Evolutionary conservation across 805 yeast genomes (phyloP).

Genomic region (Starmerella stellata): DNA sequence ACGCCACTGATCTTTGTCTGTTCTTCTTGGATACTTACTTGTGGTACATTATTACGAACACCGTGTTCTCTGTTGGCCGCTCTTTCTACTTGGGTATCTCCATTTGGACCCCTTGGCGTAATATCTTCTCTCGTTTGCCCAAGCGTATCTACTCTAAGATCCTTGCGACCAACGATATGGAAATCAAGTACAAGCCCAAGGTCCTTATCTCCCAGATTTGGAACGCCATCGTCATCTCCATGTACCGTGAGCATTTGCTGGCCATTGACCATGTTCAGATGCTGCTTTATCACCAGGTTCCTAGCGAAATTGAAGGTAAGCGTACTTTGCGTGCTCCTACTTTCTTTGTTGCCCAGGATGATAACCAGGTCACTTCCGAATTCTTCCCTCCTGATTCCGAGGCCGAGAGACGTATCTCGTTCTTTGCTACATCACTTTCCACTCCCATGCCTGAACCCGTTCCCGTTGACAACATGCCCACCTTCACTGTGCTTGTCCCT

Average conservation of each 20-base stretch:
- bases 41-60: constrained; percentile 95
- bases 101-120: constrained; percentile 98
- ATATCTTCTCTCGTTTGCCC: constrained; percentile 91
- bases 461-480: constrained; percentile 99
- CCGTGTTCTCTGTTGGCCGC: constrained; percentile 90
- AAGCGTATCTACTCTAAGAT: constrained; percentile 97
- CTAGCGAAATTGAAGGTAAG: constrained; percentile 94
- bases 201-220: constrained; percentile 95
- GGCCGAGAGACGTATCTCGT: constrained; percentile 98
- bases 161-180: constrained; percentile 97
- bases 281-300: constrained; percentile 93
- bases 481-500: constrained; percentile 90
- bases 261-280: constrained; percentile 98
- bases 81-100: constrained; percentile 98
- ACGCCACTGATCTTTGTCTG: constrained; percentile 74
- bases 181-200: constrained; percentile 95
- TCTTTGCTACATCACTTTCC: constrained; percentile 96
- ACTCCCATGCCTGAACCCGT: constrained; percentile 98
- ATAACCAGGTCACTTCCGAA: constrained; percentile 80
- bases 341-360: constrained; percentile 95
- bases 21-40: constrained; percentile 97
- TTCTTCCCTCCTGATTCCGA: constrained; percentile 94
- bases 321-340: constrained; percentile 98
- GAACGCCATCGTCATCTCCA: constrained; percentile 96
- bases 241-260: constrained; percentile 97